These are phyloP conservation scores for Pleurotus tuber-regium DNA, from an alignment of 768 basidiomycete genomes.

Conservation along the genomic window DNA sequence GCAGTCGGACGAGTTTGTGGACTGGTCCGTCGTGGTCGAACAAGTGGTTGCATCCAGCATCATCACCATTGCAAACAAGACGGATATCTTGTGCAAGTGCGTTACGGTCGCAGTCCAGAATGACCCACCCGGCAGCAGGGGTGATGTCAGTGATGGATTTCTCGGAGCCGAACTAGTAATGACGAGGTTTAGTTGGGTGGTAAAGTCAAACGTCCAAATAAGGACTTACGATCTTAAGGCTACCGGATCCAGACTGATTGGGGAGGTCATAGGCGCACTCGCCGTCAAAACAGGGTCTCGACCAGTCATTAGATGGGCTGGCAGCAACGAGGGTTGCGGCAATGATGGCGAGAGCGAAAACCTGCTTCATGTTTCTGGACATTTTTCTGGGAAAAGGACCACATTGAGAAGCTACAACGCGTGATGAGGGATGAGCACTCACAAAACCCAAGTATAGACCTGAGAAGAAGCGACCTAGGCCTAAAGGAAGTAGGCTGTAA, in stretches of 20 bases:
- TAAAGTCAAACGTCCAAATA: no score
- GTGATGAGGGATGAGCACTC: no score
- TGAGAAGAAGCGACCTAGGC: no score
- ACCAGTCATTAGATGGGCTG: slow-evolving; percentile 5
- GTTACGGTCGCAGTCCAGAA: slow-evolving; percentile 6
- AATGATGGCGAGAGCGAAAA: slow-evolving; percentile 7
- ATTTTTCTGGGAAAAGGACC: no score
- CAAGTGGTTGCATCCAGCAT: slow-evolving; percentile 38
- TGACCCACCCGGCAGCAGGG: slow-evolving; percentile 7
- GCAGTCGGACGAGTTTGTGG: slow-evolving; percentile 52
- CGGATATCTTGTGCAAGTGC: slow-evolving; percentile 10
- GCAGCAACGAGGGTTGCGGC: slow-evolving; percentile 7
- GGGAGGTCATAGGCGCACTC: slow-evolving; percentile 8
- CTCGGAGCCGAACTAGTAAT: slow-evolving; percentile 8
- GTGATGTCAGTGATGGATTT: slow-evolving; percentile 9
- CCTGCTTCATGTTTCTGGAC: slow-evolving; percentile 4
- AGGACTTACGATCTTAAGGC: slow-evolving; percentile 5
- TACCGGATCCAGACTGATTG: background rate
- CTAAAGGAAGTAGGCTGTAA: no score
- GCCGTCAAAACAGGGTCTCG: slow-evolving; percentile 7
- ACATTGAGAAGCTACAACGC: no score
- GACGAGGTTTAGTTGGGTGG: no score
- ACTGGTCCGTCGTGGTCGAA: slow-evolving; percentile 34
- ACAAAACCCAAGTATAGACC: no score
- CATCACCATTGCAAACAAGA: slow-evolving; percentile 12